phyloP scores from a whole-genome alignment of 192 early-diverging fungal species.

The Podila minutissima region DNA sequence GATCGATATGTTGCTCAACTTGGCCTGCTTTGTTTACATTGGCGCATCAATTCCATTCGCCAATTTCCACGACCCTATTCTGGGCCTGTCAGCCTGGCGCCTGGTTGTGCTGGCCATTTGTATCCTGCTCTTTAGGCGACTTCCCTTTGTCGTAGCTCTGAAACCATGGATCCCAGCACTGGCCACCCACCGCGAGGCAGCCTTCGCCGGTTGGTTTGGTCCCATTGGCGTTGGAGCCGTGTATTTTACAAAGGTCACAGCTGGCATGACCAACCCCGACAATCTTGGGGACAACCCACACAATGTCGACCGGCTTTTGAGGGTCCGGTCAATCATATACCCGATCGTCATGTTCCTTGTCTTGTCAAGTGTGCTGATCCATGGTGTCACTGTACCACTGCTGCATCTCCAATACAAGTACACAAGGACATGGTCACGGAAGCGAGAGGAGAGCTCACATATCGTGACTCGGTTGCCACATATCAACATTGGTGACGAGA shows the following conservation, averaged over 20 bases:
- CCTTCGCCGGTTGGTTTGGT: slow-evolving; percentile 92
- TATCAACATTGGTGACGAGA: slow-evolving; percentile 50
- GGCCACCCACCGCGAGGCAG: slow-evolving; percentile 72
- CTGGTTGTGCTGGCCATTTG: slow-evolving; percentile 64
- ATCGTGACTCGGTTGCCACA: slow-evolving; percentile 33
- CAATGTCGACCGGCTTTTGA: slow-evolving; percentile 19
- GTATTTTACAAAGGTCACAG: slow-evolving; percentile 53
- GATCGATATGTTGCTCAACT: slow-evolving; percentile 84
- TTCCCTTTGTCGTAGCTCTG: slow-evolving; percentile 70
- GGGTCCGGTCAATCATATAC: slow-evolving; percentile 39
- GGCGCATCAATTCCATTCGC: slow-evolving; percentile 83
- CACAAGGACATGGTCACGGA: slow-evolving; percentile 45
- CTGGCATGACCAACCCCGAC: slow-evolving; percentile 22
- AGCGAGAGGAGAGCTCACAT: slow-evolving; percentile 43
- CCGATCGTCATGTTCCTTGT: slow-evolving; percentile 80
- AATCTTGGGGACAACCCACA: slow-evolving; percentile 33
- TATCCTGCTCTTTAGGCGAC: slow-evolving; percentile 74
- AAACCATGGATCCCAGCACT: slow-evolving; percentile 73
- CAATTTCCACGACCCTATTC: slow-evolving; percentile 58
- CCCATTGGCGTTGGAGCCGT: slow-evolving; percentile 75
- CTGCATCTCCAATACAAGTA: slow-evolving; percentile 50
- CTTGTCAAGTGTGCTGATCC: slow-evolving; percentile 81
- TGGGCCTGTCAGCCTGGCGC: slow-evolving; percentile 70
- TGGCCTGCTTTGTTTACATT: slow-evolving; percentile 91
- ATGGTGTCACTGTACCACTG: slow-evolving; percentile 81